Conservation (phyloP, 2,329 filamentous ascomycete species). For the Aspergillus fijiensis region DNA sequence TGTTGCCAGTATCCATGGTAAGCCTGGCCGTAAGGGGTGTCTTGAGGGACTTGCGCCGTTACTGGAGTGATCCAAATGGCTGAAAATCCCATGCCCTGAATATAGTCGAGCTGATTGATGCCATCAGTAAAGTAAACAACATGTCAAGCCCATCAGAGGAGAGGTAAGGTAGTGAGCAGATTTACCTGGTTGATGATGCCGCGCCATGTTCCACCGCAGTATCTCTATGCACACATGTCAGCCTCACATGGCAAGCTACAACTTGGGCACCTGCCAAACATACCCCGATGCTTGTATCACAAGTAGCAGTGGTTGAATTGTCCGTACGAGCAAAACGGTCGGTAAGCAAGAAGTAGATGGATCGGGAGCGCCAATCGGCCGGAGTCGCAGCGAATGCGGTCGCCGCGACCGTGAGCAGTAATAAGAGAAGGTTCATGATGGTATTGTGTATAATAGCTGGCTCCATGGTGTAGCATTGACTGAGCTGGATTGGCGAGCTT, state of each 20-base stretch:
- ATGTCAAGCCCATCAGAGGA: background rate
- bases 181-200: constrained; percentile 44
- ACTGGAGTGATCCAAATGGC: constrained; percentile 52
- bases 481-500: too few relatives aligned
- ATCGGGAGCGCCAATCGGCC: constrained; percentile 43
- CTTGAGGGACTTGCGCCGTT: constrained; percentile 36
- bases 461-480: too few relatives aligned
- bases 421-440: constrained; percentile 4
- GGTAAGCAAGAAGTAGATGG: constrained; percentile 49
- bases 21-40: constrained; percentile 41
- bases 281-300: constrained; percentile 28
- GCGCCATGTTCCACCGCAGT: constrained; percentile 53
- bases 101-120: constrained; percentile 48
- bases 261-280: background rate
- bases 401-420: constrained; percentile 22
- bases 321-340: constrained; percentile 48
- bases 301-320: constrained; percentile 36
- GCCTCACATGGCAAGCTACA: background rate
- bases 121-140: background rate
- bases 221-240: constrained; percentile 24
- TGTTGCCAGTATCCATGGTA: constrained; percentile 55
- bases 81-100: constrained; percentile 49
- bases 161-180: background rate
- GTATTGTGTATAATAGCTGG: too few relatives aligned
- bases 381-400: constrained; percentile 32